A percentile compares a stretch with the other conserved stretches of the same genome.
Evolutionary conservation across 805 yeast genomes (phyloP).

Genomic region (Kodamaea jinghongensis): DNA sequence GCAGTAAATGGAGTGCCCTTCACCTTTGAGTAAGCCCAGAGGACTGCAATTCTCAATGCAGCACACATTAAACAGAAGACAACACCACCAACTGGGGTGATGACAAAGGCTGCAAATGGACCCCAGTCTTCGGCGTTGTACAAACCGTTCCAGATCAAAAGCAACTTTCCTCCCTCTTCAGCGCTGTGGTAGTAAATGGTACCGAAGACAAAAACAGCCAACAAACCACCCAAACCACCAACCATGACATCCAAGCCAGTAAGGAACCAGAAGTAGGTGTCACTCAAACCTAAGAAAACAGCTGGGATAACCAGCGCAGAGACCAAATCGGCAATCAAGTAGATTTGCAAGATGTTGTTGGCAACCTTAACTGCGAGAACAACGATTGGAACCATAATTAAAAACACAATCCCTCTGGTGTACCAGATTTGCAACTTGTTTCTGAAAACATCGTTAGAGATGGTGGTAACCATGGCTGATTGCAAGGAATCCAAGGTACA

Average conservation of each 20-base stretch:
- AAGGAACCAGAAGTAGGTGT: constrained; percentile 58
- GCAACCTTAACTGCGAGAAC: constrained; percentile 83
- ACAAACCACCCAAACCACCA: constrained; percentile 80
- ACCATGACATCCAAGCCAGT: constrained; percentile 77
- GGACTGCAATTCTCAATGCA: constrained; percentile 42
- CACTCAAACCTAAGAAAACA: constrained; percentile 73
- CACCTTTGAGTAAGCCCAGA: constrained; percentile 30
- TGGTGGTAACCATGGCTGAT: constrained; percentile 82
- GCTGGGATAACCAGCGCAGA: constrained; percentile 86
- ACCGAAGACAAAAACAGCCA: constrained; percentile 82
- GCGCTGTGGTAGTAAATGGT: constrained; percentile 73
- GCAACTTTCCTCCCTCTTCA: constrained; percentile 69
- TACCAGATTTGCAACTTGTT: constrained; percentile 68
- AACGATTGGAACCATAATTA: constrained; percentile 82
- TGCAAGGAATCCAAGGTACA: constrained; percentile 89
- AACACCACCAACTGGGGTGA: constrained; percentile 82
- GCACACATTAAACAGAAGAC: constrained; percentile 53
- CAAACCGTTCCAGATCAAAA: constrained; percentile 76
- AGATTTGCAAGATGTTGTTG: constrained; percentile 78
- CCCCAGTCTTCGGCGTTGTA: constrained; percentile 84
- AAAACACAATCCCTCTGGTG: constrained; percentile 65
- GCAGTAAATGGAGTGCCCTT: constrained; percentile 44
- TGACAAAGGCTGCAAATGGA: constrained; percentile 90
- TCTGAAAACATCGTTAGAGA: constrained; percentile 86
- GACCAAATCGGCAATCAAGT: constrained; percentile 85